phyloP scores from a whole-genome alignment of 768 basidiomycete genomes.

The Suillus occidentalis region DNA sequence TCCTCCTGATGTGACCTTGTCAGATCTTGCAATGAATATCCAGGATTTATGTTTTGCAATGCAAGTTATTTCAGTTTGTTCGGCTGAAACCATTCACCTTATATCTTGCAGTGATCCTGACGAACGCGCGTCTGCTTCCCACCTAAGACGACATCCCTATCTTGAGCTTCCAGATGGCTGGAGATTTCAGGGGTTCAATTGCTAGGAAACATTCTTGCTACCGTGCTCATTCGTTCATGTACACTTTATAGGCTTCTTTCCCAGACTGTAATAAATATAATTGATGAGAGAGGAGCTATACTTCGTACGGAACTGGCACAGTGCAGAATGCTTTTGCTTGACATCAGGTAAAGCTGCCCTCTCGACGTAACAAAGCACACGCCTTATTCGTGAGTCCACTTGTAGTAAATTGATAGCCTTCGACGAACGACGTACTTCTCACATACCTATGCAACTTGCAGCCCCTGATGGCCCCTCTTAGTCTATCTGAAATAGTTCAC shows the following conservation, averaged over 20 bases:
- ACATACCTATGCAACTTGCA: not conserved
- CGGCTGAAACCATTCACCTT: conserved; percentile 7
- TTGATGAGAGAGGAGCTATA: not conserved
- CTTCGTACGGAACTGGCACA: not conserved
- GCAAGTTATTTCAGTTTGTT: conserved; percentile 43
- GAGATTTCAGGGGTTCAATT: conserved; percentile 60
- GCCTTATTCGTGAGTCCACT: not conserved
- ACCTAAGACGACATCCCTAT: conserved; percentile 79
- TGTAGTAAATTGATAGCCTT: not conserved
- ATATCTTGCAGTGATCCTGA: conserved; percentile 66
- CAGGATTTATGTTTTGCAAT: conserved; percentile 86
- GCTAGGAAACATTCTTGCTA: not conserved
- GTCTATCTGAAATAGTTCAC: not conserved
- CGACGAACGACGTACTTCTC: not conserved
- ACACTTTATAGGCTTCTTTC: not conserved
- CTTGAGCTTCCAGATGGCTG: conserved; percentile 70
- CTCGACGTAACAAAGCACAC: not conserved
- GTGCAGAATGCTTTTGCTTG: not conserved
- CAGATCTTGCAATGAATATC: conserved; percentile 82
- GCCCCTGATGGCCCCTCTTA: not conserved
- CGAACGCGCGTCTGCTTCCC: conserved; percentile 76
- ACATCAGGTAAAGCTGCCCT: not conserved
- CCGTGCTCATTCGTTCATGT: not conserved
- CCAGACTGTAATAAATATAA: not conserved
- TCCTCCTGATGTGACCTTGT: conserved; percentile 79